Percentiles rank a stretch among this genome's conserved stretches.
phyloP scores from a whole-genome alignment of 805 yeast genomes.

The Lipomyces anomalus region DNA sequence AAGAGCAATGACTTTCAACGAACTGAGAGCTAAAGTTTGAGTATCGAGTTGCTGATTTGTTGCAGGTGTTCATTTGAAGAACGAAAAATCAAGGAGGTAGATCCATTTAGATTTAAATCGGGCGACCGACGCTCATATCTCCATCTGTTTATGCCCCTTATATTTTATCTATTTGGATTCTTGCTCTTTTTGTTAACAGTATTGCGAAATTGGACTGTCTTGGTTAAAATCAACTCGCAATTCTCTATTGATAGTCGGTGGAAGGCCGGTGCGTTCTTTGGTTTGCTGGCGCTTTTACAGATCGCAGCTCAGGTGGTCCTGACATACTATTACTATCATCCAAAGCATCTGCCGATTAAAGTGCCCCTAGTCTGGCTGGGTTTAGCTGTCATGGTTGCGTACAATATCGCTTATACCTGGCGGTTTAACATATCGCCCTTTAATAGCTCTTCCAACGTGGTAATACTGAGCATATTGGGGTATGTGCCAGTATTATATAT shows the following conservation, averaged over 20 bases:
- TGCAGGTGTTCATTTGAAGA: constrained; percentile 29
- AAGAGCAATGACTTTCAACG: background rate
- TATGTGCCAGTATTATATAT: constrained; percentile 27
- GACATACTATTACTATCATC: constrained; percentile 24
- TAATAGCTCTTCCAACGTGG: constrained; percentile 21
- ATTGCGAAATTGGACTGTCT: constrained; percentile 27
- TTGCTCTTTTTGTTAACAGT: constrained; percentile 28
- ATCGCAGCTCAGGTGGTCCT: constrained; percentile 20
- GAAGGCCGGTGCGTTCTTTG: constrained; percentile 28
- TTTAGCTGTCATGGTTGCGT: constrained; percentile 17
- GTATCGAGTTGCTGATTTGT: background rate
- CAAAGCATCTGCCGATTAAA: constrained; percentile 18
- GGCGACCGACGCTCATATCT: constrained; percentile 24
- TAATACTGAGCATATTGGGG: constrained; percentile 25
- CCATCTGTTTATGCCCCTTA: constrained; percentile 26
- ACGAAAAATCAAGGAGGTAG: constrained; percentile 26
- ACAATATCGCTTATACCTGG: constrained; percentile 20
- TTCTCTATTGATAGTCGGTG: constrained; percentile 25
- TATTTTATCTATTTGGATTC: constrained; percentile 26
- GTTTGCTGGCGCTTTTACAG: constrained; percentile 23
- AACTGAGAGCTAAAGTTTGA: background rate
- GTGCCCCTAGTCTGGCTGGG: constrained; percentile 17
- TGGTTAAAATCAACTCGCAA: constrained; percentile 6
- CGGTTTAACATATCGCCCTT: constrained; percentile 24
- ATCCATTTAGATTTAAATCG: constrained; percentile 25